These are phyloP conservation scores for Mycena leptocephala DNA, from an alignment of 768 basidiomycete genomes.

Conservation along the genomic window DNA sequence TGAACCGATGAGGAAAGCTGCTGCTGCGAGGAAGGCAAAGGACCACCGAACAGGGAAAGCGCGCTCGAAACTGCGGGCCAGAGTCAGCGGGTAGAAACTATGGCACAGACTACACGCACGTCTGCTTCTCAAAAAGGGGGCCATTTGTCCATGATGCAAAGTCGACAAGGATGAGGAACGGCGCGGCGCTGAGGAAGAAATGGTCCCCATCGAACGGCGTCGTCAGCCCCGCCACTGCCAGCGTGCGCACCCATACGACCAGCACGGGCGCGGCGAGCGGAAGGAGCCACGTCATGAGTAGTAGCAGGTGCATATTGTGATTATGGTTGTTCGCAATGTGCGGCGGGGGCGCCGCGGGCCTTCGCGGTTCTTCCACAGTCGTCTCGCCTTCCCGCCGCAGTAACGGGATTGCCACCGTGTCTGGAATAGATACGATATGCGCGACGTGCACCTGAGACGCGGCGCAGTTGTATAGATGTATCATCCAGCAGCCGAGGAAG, in stretches of 20 bases:
- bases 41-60: constrained; percentile 67
- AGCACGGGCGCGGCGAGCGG: constrained; percentile 86
- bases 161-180: constrained; percentile 77
- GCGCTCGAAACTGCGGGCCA: constrained; percentile 56
- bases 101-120: constrained; percentile 43
- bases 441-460: constrained; percentile 44
- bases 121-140: constrained; percentile 60
- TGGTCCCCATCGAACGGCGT: constrained; percentile 91
- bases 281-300: constrained; percentile 87
- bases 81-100: constrained; percentile 21
- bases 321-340: constrained; percentile 54
- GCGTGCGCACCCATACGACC: constrained; percentile 91
- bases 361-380: constrained; percentile 4
- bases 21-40: constrained; percentile 63
- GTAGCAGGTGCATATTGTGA: constrained; percentile 74
- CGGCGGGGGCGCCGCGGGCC: constrained; percentile 25
- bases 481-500: constrained; percentile 87
- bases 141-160: constrained; percentile 67
- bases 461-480: constrained; percentile 81
- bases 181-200: constrained; percentile 74
- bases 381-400: constrained; percentile 35
- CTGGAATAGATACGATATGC: constrained; percentile 26
- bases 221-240: constrained; percentile 83
- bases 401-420: constrained; percentile 41
- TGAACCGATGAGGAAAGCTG: constrained; percentile 80